A percentile compares a stretch with the other conserved stretches of the same genome.
Evolutionary conservation across 306 rosid species (phyloP).

Genomic region (Castanopsis chinensis): DNA sequence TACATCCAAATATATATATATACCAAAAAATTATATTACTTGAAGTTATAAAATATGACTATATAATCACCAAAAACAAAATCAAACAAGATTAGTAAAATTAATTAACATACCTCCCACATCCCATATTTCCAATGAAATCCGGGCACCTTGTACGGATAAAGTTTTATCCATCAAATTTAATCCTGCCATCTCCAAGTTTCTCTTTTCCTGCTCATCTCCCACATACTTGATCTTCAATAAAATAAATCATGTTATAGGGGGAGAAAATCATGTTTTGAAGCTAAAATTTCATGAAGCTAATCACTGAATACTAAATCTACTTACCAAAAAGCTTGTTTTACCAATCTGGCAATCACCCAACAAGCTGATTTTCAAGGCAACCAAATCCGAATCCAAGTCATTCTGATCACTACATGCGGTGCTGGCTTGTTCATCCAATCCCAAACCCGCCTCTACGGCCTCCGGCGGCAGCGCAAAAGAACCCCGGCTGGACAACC

Average conservation of each 20-base stretch:
- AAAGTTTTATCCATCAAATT: conserved; percentile 84
- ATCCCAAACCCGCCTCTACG: not conserved
- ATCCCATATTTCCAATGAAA: conserved; percentile 85
- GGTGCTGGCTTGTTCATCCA: conserved; percentile 19
- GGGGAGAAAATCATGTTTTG: no score
- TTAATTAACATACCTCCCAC: conserved; percentile 60
- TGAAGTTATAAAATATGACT: not conserved
- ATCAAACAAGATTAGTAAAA: conserved; percentile 4
- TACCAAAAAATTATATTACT: not conserved
- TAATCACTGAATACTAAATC: not conserved
- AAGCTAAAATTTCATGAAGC: not conserved
- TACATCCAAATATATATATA: conserved; percentile 17
- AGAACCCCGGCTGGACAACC: conserved; percentile 31
- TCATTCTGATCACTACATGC: conserved; percentile 33
- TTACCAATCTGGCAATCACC: conserved; percentile 96
- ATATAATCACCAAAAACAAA: not conserved
- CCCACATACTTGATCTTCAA: conserved; percentile 83
- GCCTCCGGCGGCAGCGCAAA: conserved; percentile 8
- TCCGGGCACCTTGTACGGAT: conserved; percentile 67
- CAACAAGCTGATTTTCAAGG: conserved; percentile 78
- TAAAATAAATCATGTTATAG: not conserved
- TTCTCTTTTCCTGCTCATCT: conserved; percentile 68
- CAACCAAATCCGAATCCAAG: conserved; percentile 77
- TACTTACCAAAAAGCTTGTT: conserved; percentile 80
- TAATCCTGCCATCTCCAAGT: conserved; percentile 76